Base-by-base conservation (phyloP, 148 eudicot genomes). In the Amaranthus palmeri region DNA sequence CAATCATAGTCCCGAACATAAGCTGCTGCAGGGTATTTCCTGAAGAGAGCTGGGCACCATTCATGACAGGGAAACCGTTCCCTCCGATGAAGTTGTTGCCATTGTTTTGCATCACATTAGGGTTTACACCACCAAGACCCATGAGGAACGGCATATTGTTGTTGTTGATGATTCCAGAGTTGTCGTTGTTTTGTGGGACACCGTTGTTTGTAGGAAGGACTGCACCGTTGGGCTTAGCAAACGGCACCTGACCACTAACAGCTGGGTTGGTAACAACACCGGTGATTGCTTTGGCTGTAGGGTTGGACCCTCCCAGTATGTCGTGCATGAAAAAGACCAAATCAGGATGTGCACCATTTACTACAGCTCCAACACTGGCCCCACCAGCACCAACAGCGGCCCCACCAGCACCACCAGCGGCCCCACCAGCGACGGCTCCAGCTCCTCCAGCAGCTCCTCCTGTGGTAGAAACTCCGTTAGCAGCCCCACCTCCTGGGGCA, bases 251-350 rank as follows among this genome's bases (percentile, higher is more conserved):
- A 10, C 98, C 92, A 13, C 87, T 85, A 14, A 85, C 81, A 4
- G 95, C 91, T 0, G 97, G 88, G 80, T 93, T 93, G 61, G 83
- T 77, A 2, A 93, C 98, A 41, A 91, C 76, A 4, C 97, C 98
- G 0, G 98, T 91, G n/a, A 90, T 90, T 0, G 98, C 98, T 70
- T 79, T 86, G 17, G 98, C 92, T 15, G 98, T 79, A 0, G 98
- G 97, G 73, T 84, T 88, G 3, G 95, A 70, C 12, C 98, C 98
- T 0, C 98, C 98, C 0, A 93, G 86, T 36, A 93, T 87, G 83
- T 93, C 98, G 48, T 93, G 98, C 97, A 93, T 87, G 87, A 86
- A 93, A 77, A 93, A 93, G 40, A 83, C 75, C 60, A 92, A 57
- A 1, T 75, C 65, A 41, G 83, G 87, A 54, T 81, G 73, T 2